Percentiles rank a stretch among this genome's conserved stretches.
Evolutionary conservation across 2,329 filamentous ascomycete species (phyloP).

Genomic region (Clarireedia monteithiana): DNA sequence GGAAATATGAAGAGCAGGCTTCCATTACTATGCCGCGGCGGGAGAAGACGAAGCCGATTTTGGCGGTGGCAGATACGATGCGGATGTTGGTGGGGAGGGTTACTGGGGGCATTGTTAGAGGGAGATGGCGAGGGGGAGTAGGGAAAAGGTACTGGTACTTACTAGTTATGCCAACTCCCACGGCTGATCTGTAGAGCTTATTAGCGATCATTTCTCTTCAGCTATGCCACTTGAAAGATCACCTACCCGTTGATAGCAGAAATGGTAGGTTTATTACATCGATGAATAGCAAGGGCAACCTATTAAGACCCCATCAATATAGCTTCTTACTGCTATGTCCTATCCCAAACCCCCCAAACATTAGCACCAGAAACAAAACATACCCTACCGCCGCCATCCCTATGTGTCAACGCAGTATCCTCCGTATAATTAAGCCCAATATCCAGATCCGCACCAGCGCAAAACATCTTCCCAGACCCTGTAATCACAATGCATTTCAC

Average conservation of each 20-base stretch:
- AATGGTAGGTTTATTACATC: constrained; percentile 50
- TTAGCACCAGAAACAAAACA: background rate
- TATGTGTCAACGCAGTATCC: constrained; percentile 24
- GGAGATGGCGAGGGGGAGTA: background rate
- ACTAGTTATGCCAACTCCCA: constrained; percentile 1
- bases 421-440: constrained; percentile 14
- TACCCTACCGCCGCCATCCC: constrained; percentile 41
- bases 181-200: background rate
- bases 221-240: background rate
- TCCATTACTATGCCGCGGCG: constrained; percentile 66
- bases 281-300: constrained; percentile 46
- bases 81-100: constrained; percentile 47
- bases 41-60: constrained; percentile 68
- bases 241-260: constrained; percentile 46
- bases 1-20: constrained; percentile 62
- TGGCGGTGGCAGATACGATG: constrained; percentile 48
- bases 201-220: background rate
- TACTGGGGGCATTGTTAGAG: constrained; percentile 33
- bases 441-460: constrained; percentile 39
- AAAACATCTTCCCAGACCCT: constrained; percentile 45
- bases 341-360: background rate
- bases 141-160: background rate
- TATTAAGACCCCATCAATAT: constrained; percentile 16
- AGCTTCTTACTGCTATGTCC: background rate
- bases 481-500: constrained; percentile 49